Conservation (phyloP, 1,284 basidiomycete genomes). For the Cutaneotrichosporon sp. region DNA sequence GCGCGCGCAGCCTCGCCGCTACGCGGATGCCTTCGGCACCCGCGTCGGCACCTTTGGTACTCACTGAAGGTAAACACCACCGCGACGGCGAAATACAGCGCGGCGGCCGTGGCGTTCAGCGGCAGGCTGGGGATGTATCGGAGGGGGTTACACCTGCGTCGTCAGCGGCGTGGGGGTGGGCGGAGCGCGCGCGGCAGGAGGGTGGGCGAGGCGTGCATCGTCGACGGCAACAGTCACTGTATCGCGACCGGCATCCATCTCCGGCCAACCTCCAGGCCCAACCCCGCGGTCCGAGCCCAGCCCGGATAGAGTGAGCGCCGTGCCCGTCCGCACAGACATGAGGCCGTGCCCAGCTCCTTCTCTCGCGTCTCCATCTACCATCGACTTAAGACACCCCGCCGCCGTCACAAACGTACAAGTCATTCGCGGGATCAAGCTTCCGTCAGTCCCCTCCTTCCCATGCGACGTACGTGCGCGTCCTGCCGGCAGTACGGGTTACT, state of each 20-base stretch:
- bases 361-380: no score
- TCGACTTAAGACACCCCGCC: neutral
- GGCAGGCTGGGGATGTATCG: slow-evolving; percentile 60
- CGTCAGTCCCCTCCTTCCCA: neutral
- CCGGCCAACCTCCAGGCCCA: neutral
- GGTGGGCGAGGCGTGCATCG: neutral
- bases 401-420: slow-evolving; percentile 4
- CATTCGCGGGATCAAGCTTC: slow-evolving; percentile 6
- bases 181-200: neutral
- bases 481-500: slow-evolving; percentile 7
- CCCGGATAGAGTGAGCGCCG: no score
- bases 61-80: slow-evolving; percentile 54
- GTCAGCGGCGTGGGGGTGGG: neutral
- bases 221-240: neutral
- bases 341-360: no score
- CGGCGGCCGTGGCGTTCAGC: slow-evolving; percentile 56
- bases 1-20: no score
- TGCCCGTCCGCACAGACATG: no score
- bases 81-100: slow-evolving; percentile 55
- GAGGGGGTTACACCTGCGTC: slow-evolving; percentile 40
- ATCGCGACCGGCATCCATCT: neutral
- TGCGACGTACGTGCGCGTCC: slow-evolving; percentile 5
- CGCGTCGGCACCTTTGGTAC: no score
- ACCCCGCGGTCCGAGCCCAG: neutral
- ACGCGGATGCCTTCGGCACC: no score